Conservation (phyloP, 1,284 basidiomycete genomes). For the Pseudozyma sp. region DNA sequence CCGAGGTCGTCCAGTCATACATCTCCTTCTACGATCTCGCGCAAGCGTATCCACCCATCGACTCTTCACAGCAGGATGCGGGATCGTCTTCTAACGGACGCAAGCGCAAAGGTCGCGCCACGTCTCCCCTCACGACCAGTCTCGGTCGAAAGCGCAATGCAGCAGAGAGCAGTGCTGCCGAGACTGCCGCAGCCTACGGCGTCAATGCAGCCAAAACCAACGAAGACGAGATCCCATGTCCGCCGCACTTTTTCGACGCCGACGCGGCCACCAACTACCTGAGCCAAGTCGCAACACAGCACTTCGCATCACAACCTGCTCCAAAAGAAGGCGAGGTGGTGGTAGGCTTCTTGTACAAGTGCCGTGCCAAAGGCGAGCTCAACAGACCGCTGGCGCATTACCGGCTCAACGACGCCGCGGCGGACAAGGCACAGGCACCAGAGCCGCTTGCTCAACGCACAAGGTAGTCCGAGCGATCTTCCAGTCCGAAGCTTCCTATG, state of each 20-base stretch:
- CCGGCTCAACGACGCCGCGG: constrained; percentile 30
- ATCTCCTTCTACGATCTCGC: constrained; percentile 58
- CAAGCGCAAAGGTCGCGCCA: constrained; percentile 36
- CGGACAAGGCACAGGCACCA: constrained; percentile 16
- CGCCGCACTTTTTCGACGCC: constrained; percentile 58
- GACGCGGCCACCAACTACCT: constrained; percentile 56
- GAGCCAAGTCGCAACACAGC: constrained; percentile 50
- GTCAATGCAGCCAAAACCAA: constrained; percentile 17
- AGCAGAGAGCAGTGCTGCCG: constrained; percentile 27
- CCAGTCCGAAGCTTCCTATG: too few relatives aligned
- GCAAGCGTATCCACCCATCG: constrained; percentile 49
- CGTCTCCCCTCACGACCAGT: constrained; percentile 15
- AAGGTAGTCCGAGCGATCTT: constrained; percentile 8
- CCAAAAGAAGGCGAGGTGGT: constrained; percentile 65
- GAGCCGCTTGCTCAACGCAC: constrained; percentile 19
- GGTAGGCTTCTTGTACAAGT: constrained; percentile 62
- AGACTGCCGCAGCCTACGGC: constrained; percentile 21
- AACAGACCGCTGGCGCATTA: constrained; percentile 46
- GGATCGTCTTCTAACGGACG: constrained; percentile 25
- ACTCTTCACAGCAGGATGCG: constrained; percentile 19
- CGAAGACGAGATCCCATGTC: constrained; percentile 50
- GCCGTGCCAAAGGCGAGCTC: constrained; percentile 56
- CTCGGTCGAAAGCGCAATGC: constrained; percentile 34
- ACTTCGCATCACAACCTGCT: constrained; percentile 56
- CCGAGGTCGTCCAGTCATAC: constrained; percentile 55